Conservation (phyloP, 371 early-diverging fungal species). For the Coemansia sp. region DNA sequence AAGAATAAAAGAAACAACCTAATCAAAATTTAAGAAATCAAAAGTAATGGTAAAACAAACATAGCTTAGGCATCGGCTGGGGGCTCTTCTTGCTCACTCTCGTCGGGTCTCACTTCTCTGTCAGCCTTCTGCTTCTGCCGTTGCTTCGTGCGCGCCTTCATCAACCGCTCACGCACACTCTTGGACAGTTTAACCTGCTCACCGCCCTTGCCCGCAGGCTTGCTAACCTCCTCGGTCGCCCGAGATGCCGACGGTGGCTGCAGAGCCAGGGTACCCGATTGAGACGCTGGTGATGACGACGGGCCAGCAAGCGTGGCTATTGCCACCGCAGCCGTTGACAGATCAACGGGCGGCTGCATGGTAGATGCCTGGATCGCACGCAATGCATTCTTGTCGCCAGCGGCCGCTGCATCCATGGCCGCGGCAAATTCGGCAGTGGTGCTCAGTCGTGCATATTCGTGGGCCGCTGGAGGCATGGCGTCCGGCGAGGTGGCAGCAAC, state of each 20-base stretch:
- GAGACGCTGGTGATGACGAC: background rate
- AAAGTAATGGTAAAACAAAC: too few relatives aligned
- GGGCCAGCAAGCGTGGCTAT: background rate
- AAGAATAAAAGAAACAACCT: too few relatives aligned
- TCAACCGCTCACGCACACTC: conserved; percentile 41
- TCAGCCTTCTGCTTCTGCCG: conserved; percentile 18
- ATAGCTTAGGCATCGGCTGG: too few relatives aligned
- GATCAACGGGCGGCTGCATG: conserved; percentile 10
- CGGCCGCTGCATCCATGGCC: conserved; percentile 42
- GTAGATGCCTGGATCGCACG: conserved; percentile 36
- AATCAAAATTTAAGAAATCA: too few relatives aligned
- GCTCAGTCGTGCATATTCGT: conserved; percentile 22
- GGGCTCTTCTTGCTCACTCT: too few relatives aligned
- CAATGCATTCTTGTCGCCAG: conserved; percentile 41
- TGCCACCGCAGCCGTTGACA: conserved; percentile 9
- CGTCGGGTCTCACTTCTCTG: too few relatives aligned
- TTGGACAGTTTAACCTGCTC: conserved; percentile 29
- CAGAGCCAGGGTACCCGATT: background rate
- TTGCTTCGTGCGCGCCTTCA: conserved; percentile 44
- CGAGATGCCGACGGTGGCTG: background rate
- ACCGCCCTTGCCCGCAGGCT: background rate
- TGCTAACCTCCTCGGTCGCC: background rate
- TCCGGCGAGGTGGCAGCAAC: background rate
- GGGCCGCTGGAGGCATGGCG: background rate
- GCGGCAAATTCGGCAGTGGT: conserved; percentile 39